Evolutionary conservation across 352 stramenopile genomes (phyloP).

Genomic region (Pythium plurisporium): DNA sequence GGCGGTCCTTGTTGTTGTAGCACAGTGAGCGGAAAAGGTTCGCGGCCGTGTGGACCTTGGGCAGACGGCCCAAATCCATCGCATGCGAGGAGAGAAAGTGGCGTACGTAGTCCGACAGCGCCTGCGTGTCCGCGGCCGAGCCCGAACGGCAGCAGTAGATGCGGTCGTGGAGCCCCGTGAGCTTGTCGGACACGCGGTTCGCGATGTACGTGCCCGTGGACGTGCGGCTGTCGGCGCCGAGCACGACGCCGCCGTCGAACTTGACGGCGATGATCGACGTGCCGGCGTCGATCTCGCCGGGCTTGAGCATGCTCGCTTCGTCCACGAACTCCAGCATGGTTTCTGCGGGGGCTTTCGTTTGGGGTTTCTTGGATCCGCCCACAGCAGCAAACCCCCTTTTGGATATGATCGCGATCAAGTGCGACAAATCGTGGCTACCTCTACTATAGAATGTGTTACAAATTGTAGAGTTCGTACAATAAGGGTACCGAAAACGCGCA

Average conservation of each 20-base stretch:
- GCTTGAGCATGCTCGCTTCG: slow-evolving; percentile 71
- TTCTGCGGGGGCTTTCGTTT: neutral
- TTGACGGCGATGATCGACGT: slow-evolving; percentile 98
- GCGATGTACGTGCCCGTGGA: slow-evolving; percentile 96
- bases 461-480: no score
- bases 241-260: slow-evolving; percentile 95
- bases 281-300: slow-evolving; percentile 91
- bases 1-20: slow-evolving; percentile 98
- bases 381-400: no score
- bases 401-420: slow-evolving; percentile 8
- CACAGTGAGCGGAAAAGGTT: slow-evolving; percentile 96
- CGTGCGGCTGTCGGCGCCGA: slow-evolving; percentile 94
- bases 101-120: slow-evolving; percentile 76
- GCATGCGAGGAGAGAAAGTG: slow-evolving; percentile 79
- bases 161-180: slow-evolving; percentile 95
- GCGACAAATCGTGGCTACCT: slow-evolving; percentile 5
- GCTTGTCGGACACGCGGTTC: slow-evolving; percentile 98
- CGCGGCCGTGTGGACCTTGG: slow-evolving; percentile 96
- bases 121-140: slow-evolving; percentile 97
- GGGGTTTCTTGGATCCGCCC: no score
- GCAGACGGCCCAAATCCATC: slow-evolving; percentile 83
- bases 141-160: slow-evolving; percentile 98
- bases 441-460: neutral
- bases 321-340: slow-evolving; percentile 46
- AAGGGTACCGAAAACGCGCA: no score